Conservation (phyloP, 345 rosid species). For the Dovyalis caffra region DNA sequence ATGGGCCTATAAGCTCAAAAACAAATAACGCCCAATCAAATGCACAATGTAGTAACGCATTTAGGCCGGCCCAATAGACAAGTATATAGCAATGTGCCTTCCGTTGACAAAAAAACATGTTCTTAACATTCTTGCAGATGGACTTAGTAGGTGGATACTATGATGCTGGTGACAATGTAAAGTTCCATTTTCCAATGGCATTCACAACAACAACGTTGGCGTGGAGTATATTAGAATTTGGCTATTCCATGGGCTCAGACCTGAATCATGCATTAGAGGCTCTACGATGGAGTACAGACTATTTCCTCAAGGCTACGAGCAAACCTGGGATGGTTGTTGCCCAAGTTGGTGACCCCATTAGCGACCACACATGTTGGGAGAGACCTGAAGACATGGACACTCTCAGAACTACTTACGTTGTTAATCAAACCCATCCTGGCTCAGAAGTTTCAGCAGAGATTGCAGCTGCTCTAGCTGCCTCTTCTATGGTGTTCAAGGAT, state of each 20-base stretch:
- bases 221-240: slow-evolving; percentile 24
- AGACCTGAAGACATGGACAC: slow-evolving; percentile 36
- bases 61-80: too few species aligned
- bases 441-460: slow-evolving; percentile 24
- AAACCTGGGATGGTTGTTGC: slow-evolving; percentile 17
- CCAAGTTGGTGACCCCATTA: slow-evolving; percentile 22
- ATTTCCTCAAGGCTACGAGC: slow-evolving; percentile 24
- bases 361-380: slow-evolving; percentile 28
- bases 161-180: slow-evolving; percentile 30
- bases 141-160: slow-evolving; percentile 29
- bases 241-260: slow-evolving; percentile 18
- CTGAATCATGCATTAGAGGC: slow-evolving; percentile 11
- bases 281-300: slow-evolving; percentile 22
- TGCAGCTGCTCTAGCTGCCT: slow-evolving; percentile 23
- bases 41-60: too few species aligned
- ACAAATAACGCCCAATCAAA: too few species aligned
- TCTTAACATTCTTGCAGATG: background rate
- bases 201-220: slow-evolving; percentile 24
- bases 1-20: too few species aligned
- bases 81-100: too few species aligned
- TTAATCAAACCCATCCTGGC: slow-evolving; percentile 18
- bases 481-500: slow-evolving; percentile 11
- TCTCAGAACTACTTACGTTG: slow-evolving; percentile 16
- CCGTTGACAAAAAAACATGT: too few species aligned
- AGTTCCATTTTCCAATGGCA: slow-evolving; percentile 31